These are phyloP conservation scores for Pythium volutum DNA, from an alignment of 352 stramenopile species.

Conservation along the genomic window DNA sequence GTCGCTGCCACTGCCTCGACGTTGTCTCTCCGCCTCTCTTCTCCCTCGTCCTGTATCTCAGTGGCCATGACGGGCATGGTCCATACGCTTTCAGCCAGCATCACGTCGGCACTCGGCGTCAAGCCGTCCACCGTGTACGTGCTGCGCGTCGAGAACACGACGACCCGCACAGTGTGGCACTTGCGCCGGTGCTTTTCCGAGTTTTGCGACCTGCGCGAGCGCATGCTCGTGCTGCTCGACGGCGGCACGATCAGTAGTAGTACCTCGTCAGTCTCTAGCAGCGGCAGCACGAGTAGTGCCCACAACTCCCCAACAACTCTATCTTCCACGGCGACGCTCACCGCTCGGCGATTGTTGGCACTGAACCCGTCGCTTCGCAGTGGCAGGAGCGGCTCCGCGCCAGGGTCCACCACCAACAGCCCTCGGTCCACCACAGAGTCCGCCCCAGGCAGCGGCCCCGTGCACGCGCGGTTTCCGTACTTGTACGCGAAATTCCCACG, in stretches of 20 bases:
- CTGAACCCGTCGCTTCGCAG: conserved; percentile 8
- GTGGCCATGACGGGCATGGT: conserved; percentile 42
- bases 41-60: conserved; percentile 50
- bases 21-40: conserved; percentile 32
- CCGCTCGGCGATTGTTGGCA: conserved; percentile 13
- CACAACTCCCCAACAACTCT: conserved; percentile 16
- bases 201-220: conserved; percentile 70
- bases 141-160: conserved; percentile 50
- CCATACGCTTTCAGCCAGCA: conserved; percentile 48
- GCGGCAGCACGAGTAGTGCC: conserved; percentile 1
- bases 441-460: neutral
- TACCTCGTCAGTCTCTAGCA: too few species aligned
- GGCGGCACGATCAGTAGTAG: neutral
- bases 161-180: conserved; percentile 49
- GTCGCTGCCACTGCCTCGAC: neutral
- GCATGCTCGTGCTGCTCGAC: conserved; percentile 55
- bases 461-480: conserved; percentile 46
- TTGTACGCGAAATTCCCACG: conserved; percentile 67
- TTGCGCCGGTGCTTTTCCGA: conserved; percentile 70
- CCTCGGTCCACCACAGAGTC: conserved; percentile 14
- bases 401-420: conserved; percentile 29
- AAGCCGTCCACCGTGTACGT: conserved; percentile 80
- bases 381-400: conserved; percentile 5
- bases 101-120: conserved; percentile 63
- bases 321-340: neutral